Conservation (phyloP, 2,329 filamentous ascomycete genomes). For the Lachnellula suecica region DNA sequence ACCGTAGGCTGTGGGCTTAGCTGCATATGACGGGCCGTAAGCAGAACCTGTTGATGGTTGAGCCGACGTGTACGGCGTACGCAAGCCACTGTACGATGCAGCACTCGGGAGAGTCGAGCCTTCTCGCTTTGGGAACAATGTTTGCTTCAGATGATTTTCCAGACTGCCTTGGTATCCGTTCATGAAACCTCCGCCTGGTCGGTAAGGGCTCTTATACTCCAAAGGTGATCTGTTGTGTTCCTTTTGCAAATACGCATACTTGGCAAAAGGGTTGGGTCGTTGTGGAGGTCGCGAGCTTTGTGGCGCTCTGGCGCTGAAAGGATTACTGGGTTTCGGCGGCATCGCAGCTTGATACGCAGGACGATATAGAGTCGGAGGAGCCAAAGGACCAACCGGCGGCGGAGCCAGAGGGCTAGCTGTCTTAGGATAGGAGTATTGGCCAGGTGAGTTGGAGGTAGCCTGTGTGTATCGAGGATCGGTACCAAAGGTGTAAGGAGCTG, state of each 20-base stretch:
- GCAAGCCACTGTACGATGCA: conserved; percentile 4
- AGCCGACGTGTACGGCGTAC: conserved; percentile 12
- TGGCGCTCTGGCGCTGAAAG: conserved; percentile 22
- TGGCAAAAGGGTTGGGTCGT: conserved; percentile 28
- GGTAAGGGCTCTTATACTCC: conserved; percentile 60
- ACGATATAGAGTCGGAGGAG: conserved; percentile 19
- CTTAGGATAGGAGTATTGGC: neutral
- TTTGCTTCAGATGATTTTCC: conserved; percentile 28
- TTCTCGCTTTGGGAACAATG: conserved; percentile 23
- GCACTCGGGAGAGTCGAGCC: conserved; percentile 8
- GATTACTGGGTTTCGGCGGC: conserved; percentile 23
- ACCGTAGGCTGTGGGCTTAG: conserved; percentile 7
- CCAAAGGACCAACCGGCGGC: neutral
- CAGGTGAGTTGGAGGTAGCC: neutral
- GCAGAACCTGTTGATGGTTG: neutral
- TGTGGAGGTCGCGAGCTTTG: conserved; percentile 11
- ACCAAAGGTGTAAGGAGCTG: conserved; percentile 28
- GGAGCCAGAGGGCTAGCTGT: neutral
- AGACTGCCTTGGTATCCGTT: conserved; percentile 56
- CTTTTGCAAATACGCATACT: conserved; percentile 54
- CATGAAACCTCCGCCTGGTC: conserved; percentile 54
- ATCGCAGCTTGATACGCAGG: conserved; percentile 10
- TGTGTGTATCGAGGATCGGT: conserved; percentile 29
- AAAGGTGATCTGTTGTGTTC: conserved; percentile 57
- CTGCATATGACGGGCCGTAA: conserved; percentile 2